These are phyloP conservation scores for Alternaria infectoria DNA, from an alignment of 2,329 filamentous ascomycete species.

Conservation along the genomic window DNA sequence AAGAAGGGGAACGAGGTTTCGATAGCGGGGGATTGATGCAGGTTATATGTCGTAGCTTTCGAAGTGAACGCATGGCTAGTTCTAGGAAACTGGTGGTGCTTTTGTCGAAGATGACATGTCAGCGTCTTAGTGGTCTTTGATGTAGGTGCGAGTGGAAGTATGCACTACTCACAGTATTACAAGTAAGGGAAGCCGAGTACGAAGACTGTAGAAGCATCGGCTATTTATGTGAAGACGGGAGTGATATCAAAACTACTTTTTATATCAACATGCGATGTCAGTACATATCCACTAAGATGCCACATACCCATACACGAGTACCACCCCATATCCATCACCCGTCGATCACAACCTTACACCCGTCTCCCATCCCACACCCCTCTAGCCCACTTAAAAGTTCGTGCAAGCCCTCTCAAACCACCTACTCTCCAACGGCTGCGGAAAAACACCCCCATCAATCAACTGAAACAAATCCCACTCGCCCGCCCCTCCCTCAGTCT, in stretches of 20 bases:
- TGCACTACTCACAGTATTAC: no score
- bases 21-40: no score
- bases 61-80: no score
- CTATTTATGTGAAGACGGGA: no score
- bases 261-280: background rate
- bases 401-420: conserved; percentile 39
- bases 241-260: background rate
- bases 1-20: no score
- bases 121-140: no score
- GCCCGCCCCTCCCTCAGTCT: conserved; percentile 57
- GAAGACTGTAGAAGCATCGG: no score
- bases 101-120: no score
- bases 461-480: conserved; percentile 62
- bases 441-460: conserved; percentile 59
- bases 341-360: background rate
- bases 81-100: no score
- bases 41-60: no score
- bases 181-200: no score
- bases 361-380: background rate
- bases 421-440: conserved; percentile 41
- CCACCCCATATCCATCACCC: background rate
- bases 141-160: no score
- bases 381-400: conserved; percentile 17
- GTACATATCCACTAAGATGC: background rate
- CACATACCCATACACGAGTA: background rate